These are phyloP conservation scores for Coemansia sp. DNA, from an alignment of 192 early-diverging fungal species.

Conservation along the genomic window DNA sequence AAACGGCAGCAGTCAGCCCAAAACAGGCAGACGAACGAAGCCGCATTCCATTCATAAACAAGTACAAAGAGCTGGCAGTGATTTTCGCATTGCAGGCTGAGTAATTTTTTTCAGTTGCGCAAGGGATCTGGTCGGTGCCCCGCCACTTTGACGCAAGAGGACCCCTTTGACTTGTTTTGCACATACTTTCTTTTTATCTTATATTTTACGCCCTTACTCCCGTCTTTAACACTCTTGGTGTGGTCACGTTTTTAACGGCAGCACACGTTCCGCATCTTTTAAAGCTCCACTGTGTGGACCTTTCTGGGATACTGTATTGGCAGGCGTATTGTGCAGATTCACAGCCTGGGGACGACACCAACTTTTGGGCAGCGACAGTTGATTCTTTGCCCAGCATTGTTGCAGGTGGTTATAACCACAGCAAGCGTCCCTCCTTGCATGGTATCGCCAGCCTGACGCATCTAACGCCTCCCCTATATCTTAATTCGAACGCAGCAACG, in stretches of 20 bases:
- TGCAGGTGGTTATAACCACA: not conserved
- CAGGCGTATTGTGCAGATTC: too few species aligned
- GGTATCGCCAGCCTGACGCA: not conserved
- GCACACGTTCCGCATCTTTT: not conserved
- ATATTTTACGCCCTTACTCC: not conserved
- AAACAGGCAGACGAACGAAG: not conserved
- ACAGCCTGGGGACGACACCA: not conserved
- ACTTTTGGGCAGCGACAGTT: not conserved
- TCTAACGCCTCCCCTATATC: not conserved
- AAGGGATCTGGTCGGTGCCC: not conserved
- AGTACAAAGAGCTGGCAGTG: not conserved
- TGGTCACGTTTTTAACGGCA: too few species aligned
- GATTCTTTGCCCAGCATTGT: not conserved
- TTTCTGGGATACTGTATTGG: too few species aligned
- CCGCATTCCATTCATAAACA: not conserved
- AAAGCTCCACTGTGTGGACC: not conserved
- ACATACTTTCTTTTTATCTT: not conserved
- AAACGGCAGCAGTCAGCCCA: not conserved
- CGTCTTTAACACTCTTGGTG: not conserved
- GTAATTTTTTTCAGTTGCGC: constrained; percentile 1
- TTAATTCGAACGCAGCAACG: not conserved
- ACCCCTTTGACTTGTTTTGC: not conserved
- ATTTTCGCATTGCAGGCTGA: not conserved
- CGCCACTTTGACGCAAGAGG: not conserved
- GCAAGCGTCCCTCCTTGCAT: not conserved